Conservation (phyloP, 495 filamentous ascomycete genomes). For the Xylaria longipes region DNA sequence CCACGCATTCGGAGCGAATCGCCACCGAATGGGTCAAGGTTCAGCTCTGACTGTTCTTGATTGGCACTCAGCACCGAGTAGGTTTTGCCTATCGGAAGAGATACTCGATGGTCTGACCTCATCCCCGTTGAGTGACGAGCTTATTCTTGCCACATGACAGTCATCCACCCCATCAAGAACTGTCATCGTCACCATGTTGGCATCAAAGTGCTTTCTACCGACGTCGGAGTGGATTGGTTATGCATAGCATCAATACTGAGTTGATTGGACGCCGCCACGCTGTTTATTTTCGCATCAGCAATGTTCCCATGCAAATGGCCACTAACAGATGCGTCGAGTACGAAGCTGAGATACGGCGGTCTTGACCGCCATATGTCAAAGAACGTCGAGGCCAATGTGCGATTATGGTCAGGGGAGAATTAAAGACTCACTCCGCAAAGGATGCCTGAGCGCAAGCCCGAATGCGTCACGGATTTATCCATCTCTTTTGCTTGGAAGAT, state of each 20-base stretch:
- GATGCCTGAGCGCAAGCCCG: slow-evolving; percentile 8
- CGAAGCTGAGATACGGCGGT: neutral
- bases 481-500: neutral
- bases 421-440: neutral
- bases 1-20: slow-evolving; percentile 9
- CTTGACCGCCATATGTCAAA: slow-evolving; percentile 20
- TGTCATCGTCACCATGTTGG: neutral
- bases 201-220: neutral
- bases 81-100: slow-evolving; percentile 6
- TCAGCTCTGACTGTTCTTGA: slow-evolving; percentile 9
- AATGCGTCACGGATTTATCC: neutral
- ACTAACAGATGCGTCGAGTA: neutral
- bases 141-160: slow-evolving; percentile 12
- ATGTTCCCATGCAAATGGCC: neutral
- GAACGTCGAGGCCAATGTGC: slow-evolving; percentile 3
- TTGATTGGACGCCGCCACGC: neutral
- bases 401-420: neutral
- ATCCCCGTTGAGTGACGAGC: slow-evolving; percentile 1
- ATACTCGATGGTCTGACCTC: neutral
- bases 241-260: slow-evolving; percentile 13
- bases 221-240: slow-evolving; percentile 2
- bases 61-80: slow-evolving; percentile 14
- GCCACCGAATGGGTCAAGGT: slow-evolving; percentile 13
- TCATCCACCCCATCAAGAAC: neutral
- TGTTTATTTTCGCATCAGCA: slow-evolving; percentile 15